phyloP scores from a whole-genome alignment of 352 stramenopile species.

The Phytophthora capsici region DNA sequence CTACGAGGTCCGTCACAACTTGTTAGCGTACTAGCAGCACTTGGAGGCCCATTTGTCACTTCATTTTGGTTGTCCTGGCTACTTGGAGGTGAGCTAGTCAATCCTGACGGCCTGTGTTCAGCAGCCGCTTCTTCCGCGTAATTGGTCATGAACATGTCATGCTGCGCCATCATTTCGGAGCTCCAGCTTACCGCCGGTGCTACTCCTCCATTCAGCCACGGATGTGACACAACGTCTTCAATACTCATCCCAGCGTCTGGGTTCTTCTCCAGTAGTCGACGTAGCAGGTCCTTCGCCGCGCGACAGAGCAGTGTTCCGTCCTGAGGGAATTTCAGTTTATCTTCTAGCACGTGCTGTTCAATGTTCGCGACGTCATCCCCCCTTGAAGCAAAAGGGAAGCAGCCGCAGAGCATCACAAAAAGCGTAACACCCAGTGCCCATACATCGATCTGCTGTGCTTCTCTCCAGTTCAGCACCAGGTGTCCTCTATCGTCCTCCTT shows the following conservation, averaged over 20 bases:
- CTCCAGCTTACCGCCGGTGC: slow-evolving; percentile 57
- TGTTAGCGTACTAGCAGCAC: slow-evolving; percentile 9
- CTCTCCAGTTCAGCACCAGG: slow-evolving; percentile 51
- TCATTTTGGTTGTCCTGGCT: slow-evolving; percentile 18
- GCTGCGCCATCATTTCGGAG: slow-evolving; percentile 43
- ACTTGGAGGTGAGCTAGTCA: slow-evolving; percentile 19
- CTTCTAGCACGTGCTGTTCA: slow-evolving; percentile 31
- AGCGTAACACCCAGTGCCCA: slow-evolving; percentile 81
- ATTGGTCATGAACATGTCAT: slow-evolving; percentile 45
- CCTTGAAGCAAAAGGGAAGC: slow-evolving; percentile 55
- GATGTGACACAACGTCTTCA: slow-evolving; percentile 64
- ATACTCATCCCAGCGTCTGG: slow-evolving; percentile 55
- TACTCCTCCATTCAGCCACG: slow-evolving; percentile 67
- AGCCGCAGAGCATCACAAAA: slow-evolving; percentile 68
- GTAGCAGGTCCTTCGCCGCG: slow-evolving; percentile 69
- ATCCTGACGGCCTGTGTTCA: slow-evolving; percentile 27
- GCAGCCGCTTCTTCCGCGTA: slow-evolving; percentile 59
- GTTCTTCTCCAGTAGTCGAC: slow-evolving; percentile 65
- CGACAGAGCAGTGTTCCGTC: slow-evolving; percentile 49
- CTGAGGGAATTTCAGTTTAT: slow-evolving; percentile 43
- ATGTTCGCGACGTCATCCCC: slow-evolving; percentile 36
- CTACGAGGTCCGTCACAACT: slow-evolving; percentile 9
- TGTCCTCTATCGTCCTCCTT: slow-evolving; percentile 20
- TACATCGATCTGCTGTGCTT: slow-evolving; percentile 72
- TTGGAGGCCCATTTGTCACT: slow-evolving; percentile 4